Base-by-base conservation (phyloP, 2,329 filamentous ascomycete genomes). In the Septoria petroselini region DNA sequence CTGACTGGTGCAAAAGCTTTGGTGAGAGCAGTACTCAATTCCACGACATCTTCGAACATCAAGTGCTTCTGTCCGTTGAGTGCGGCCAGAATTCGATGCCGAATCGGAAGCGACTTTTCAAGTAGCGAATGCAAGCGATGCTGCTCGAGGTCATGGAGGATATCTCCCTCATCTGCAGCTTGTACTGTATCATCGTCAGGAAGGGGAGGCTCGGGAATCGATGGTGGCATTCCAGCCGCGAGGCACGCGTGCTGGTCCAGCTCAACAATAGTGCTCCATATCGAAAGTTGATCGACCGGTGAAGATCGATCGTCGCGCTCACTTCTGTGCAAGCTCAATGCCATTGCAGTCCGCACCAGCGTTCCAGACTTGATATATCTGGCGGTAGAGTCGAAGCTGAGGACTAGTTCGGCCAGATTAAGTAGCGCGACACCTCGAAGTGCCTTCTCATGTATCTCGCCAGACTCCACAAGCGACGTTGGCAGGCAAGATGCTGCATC, bases 161-260 rank as follows among this genome's bases (percentile, higher is more conserved):
- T 5, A 19, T 45, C 30, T 14, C 30, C 21, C 5, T 45, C 15
- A 1, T 5, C 7, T 4, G 23, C 17, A 25, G 7, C 8, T 6
- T 30, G 23, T 12, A 27, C 18, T 18, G 31, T 7, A 3, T 35
- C 15, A 8, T 30, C n/a, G 7, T 49, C 30, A n/a, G 15, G 15
- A 6, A 31, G 2, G 9, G 30, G 15, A 5, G 12, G 33, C 7
- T 18, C 30, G 4, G 43, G 43, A 0, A 39, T 17, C 8, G 46
- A 27, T 14, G 53, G 50, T 15, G 43, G 34, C 43, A 53, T 50
- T 1, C 53, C 50, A 15, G 53, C 50, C 8, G 53, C 53, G 2
- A 53, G 43, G 19, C 41, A 53, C n/a, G 53, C 53, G 23, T 56
- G 42, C 14, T 50, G 50, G 21, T 56, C 53, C 3, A 56, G 19